phyloP scores from a whole-genome alignment of 108 stramenopile genomes.

The Seminavis robusta region DNA sequence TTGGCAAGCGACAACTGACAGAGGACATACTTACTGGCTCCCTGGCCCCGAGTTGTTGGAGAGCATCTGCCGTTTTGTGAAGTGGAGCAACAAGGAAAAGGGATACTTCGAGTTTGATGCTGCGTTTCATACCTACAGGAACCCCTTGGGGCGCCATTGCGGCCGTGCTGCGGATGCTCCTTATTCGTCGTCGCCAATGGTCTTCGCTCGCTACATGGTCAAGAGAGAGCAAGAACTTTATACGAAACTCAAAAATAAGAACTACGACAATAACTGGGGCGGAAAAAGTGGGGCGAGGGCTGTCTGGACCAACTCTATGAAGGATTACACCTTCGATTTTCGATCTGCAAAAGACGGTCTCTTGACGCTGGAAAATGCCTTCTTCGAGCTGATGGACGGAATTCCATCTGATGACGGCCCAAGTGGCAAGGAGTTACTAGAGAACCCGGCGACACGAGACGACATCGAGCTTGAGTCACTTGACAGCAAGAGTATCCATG shows the following conservation, averaged over 20 bases:
- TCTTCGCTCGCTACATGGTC: conserved; percentile 72
- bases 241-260: conserved; percentile 57
- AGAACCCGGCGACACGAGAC: conserved; percentile 50
- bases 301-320: conserved; percentile 79
- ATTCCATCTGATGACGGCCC: conserved; percentile 7
- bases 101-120: conserved; percentile 77
- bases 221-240: conserved; percentile 80
- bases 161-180: conserved; percentile 77
- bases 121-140: conserved; percentile 66
- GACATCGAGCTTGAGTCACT: conserved; percentile 84
- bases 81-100: conserved; percentile 44
- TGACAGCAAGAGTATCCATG: conserved; percentile 51
- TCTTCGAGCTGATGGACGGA: conserved; percentile 53
- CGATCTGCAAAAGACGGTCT: conserved; percentile 62
- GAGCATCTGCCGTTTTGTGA: conserved; percentile 53
- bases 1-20: conserved; percentile 50
- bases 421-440: conserved; percentile 48
- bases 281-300: conserved; percentile 74
- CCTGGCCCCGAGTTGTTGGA: conserved; percentile 47
- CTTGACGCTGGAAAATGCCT: conserved; percentile 74
- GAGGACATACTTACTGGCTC: conserved; percentile 50
- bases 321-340: conserved; percentile 69
- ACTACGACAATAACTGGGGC: conserved; percentile 81
- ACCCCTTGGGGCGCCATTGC: conserved; percentile 65
- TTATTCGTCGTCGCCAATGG: conserved; percentile 54